Base-by-base conservation (phyloP, 305 asterid genomes). In the Striga hermonthica region DNA sequence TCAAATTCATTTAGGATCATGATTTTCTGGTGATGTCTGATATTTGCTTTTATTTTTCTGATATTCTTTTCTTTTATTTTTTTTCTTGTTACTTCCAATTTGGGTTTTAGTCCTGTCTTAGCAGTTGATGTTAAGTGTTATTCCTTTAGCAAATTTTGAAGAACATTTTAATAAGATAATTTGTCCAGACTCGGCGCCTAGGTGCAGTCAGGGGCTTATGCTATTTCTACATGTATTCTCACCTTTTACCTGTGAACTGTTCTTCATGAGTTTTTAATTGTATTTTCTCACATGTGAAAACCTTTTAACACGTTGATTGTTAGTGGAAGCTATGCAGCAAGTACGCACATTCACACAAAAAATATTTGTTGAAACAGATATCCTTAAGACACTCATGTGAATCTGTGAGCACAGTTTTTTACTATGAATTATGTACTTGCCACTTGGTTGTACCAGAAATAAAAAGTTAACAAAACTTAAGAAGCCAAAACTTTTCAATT, bases 1-100 rank as follows among this genome's bases (percentile, higher is more conserved):
- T 34, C 36, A 49, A 64, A 48, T 55, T 43, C 49, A 41, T 54
- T 66, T 39, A 54, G 69, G 28, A 41, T 55, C 12, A 14, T 66
- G 37, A 31, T 66, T 13, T 57, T 43, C 34, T 14, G 35, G 16
- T 22, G 40, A 43, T 40, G n/a, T 15, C 22, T 4, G 22, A 60
- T 43, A 39, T 9, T 41, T 39, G 10, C 44, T 16, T 3, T 9
- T 22, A 4, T 43, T 28, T 37, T n/a, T 41, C n/a, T 22, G 31
- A 22, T 22, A 22, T 22, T 22, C 16, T 41, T 39, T 22, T 60
- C 16, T 41, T 39, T 22, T 60, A n/a, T 16, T 3, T 9, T 22
- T 9, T 43, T 28, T 37, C 8, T 41, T 22, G 31, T 22, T 22
- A 22, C 31, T 22, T 22, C 2, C 31, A 22, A 22, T 22, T 39